phyloP scores from a whole-genome alignment of 108 stramenopile species.

The Cyclotella cryptica region DNA sequence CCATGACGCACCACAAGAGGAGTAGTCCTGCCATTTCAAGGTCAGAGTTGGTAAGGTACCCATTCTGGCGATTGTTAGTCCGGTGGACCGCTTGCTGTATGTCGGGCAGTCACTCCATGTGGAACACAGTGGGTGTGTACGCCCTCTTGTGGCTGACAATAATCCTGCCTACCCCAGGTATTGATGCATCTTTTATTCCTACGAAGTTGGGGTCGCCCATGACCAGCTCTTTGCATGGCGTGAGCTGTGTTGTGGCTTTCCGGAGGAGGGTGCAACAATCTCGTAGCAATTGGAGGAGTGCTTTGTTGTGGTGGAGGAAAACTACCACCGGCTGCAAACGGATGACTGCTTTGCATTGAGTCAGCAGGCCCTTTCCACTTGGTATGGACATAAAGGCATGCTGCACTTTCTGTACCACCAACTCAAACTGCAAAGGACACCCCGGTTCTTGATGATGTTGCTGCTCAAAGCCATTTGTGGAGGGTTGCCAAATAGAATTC shows the following conservation, averaged over 20 bases:
- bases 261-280: neutral
- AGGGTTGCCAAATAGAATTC: neutral
- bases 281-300: neutral
- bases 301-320: neutral
- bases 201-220: slow-evolving; percentile 21
- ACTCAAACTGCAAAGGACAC: neutral
- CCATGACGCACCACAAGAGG: slow-evolving; percentile 46
- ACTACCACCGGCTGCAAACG: neutral
- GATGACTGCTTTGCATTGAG: neutral
- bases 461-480: neutral
- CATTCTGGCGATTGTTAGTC: neutral
- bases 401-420: neutral
- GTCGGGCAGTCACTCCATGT: slow-evolving; percentile 27
- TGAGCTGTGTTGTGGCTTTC: neutral
- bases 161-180: slow-evolving; percentile 30
- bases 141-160: neutral
- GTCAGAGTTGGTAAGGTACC: slow-evolving; percentile 47
- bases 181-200: slow-evolving; percentile 38
- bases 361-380: neutral
- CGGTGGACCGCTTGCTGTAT: slow-evolving; percentile 14
- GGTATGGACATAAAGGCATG: neutral
- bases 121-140: slow-evolving; percentile 28
- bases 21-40: too few relatives aligned
- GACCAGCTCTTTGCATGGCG: slow-evolving; percentile 1
- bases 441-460: neutral